Conservation (phyloP, 2,329 filamentous ascomycete species). For the Colletotrichum graminicola region DNA sequence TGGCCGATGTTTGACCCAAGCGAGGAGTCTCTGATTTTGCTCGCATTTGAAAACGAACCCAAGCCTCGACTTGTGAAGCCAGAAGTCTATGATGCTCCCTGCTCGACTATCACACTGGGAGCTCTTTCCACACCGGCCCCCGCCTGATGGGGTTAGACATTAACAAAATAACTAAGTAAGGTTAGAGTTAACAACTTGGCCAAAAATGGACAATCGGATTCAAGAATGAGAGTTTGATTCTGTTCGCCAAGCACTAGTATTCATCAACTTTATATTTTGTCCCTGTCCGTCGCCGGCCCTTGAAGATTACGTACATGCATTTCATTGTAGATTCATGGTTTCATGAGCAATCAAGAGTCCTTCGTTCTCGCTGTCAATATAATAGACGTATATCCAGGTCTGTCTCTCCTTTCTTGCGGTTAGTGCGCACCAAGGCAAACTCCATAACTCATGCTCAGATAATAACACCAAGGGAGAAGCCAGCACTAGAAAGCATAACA, state of each 20-base stretch:
- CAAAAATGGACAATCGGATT: not conserved
- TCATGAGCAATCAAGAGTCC: too few species aligned
- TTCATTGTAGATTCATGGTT: not conserved
- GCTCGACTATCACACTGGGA: slow-evolving; percentile 45
- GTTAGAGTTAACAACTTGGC: accelerated
- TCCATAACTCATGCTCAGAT: too few species aligned
- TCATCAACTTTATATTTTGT: not conserved
- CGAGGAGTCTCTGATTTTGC: slow-evolving; percentile 45
- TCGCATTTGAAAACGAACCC: slow-evolving; percentile 47
- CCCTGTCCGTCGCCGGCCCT: not conserved
- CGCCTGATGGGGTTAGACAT: not conserved
- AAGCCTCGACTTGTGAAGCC: slow-evolving; percentile 46
- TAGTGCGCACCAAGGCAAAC: slow-evolving; percentile 42
- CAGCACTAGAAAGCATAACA: too few species aligned
- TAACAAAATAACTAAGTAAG: accelerated
- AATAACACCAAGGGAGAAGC: too few species aligned
- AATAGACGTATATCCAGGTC: slow-evolving; percentile 48
- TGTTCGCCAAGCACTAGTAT: not conserved
- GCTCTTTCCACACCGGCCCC: slow-evolving; percentile 40
- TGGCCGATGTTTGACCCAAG: slow-evolving; percentile 52
- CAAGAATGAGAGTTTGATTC: not conserved
- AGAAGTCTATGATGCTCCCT: slow-evolving; percentile 45
- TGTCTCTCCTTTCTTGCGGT: slow-evolving; percentile 49
- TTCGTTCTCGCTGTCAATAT: not conserved
- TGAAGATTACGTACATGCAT: not conserved